Conservation (phyloP, 192 early-diverging fungal species). For the Lunasporangiospora selenospora region DNA sequence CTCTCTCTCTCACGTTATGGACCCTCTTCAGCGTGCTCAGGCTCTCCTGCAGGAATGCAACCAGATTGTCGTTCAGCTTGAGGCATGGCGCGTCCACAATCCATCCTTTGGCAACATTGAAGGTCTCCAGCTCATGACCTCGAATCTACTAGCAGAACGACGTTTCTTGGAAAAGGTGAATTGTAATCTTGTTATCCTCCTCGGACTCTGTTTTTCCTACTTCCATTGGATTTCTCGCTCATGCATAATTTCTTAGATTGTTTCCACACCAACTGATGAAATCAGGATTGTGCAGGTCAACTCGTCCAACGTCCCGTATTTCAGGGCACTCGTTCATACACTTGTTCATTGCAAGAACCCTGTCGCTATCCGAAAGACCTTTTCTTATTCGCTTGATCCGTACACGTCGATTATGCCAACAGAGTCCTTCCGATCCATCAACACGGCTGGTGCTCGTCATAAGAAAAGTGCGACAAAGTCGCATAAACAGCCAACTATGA, state of each 20-base stretch:
- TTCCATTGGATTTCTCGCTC: too few relatives aligned
- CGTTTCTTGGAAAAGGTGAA: conserved; percentile 24
- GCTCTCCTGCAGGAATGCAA: conserved; percentile 38
- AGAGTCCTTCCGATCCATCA: conserved; percentile 37
- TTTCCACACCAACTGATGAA: conserved; percentile 24
- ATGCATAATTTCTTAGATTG: conserved; percentile 20
- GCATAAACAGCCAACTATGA: too few relatives aligned
- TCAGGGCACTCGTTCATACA: conserved; percentile 30
- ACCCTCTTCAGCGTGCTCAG: conserved; percentile 24
- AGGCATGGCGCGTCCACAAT: conserved; percentile 20
- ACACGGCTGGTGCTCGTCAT: too few relatives aligned
- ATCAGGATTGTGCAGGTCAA: conserved; percentile 35
- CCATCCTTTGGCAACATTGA: conserved; percentile 20
- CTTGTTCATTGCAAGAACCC: conserved; percentile 31
- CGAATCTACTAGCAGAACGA: conserved; percentile 23
- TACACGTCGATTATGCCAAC: conserved; percentile 29
- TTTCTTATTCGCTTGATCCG: conserved; percentile 28
- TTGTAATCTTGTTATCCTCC: not conserved
- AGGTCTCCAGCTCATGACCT: conserved; percentile 34
- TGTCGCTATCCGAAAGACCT: conserved; percentile 24
- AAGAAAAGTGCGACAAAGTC: too few relatives aligned
- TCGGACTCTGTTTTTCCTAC: not conserved
- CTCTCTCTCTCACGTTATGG: not conserved
- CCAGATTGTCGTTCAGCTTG: conserved; percentile 24
- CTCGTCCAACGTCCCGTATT: conserved; percentile 34